Percentiles rank a stretch among this genome's conserved stretches.
Evolutionary conservation across 768 basidiomycete genomes (phyloP).

Genomic region (Boletus tylopilopsis): DNA sequence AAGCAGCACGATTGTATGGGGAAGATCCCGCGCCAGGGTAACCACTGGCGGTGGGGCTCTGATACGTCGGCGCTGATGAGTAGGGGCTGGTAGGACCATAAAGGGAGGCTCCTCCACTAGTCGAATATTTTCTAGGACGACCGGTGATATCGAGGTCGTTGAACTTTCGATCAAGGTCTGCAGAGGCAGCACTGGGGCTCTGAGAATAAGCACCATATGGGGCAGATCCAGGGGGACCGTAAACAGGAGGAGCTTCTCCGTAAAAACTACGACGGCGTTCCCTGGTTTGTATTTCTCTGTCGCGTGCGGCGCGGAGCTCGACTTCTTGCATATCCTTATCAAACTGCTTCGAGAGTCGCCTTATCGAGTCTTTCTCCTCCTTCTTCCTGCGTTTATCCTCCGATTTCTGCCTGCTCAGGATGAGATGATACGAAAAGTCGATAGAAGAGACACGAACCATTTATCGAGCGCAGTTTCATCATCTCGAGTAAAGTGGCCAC

Average conservation of each 20-base stretch:
- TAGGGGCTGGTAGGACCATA: constrained; percentile 20
- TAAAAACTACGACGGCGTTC: constrained; percentile 58
- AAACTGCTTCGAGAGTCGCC: constrained; percentile 35
- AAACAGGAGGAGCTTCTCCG: constrained; percentile 32
- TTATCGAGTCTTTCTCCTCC: constrained; percentile 43
- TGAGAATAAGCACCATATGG: constrained; percentile 25
- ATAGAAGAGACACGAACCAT: constrained; percentile 36
- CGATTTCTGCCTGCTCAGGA: constrained; percentile 40
- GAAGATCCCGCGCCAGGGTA: constrained; percentile 28
- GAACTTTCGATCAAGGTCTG: constrained; percentile 40
- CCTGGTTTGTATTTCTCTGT: constrained; percentile 45
- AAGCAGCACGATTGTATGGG: constrained; percentile 32
- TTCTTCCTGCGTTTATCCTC: constrained; percentile 52
- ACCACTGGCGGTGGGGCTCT: constrained; percentile 16
- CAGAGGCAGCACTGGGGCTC: constrained; percentile 18
- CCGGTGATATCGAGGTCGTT: constrained; percentile 29
- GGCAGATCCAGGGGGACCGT: constrained; percentile 20
- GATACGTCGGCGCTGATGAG: constrained; percentile 28
- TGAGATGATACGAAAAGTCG: constrained; percentile 10
- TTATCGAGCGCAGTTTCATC: constrained; percentile 42
- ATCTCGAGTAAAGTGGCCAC: constrained; percentile 36
- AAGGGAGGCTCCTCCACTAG: constrained; percentile 31
- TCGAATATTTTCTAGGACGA: constrained; percentile 46
- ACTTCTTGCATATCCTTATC: constrained; percentile 47
- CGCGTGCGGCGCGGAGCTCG: constrained; percentile 55